Percentiles rank a stretch among this genome's conserved stretches.
Conservation (phyloP, 2,329 filamentous ascomycete species). For the Cadophora gregata region DNA sequence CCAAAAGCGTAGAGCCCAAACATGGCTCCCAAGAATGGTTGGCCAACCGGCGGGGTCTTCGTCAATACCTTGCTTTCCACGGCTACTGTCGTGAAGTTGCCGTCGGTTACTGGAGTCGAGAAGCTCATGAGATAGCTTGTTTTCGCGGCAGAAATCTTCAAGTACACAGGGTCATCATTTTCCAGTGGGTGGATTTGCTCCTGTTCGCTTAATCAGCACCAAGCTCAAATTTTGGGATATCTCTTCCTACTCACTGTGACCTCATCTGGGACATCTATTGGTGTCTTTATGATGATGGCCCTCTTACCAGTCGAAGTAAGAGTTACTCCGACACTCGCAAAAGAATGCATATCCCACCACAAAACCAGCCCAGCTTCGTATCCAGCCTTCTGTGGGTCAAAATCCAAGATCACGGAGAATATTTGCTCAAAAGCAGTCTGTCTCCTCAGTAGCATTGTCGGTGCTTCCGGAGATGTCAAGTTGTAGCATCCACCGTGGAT, state of each 20-base stretch:
- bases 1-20: conserved; percentile 34
- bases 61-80: conserved; percentile 27
- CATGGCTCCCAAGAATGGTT: conserved; percentile 31
- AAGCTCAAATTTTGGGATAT: neutral
- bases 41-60: conserved; percentile 29
- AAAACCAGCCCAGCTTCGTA: conserved; percentile 60
- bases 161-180: neutral
- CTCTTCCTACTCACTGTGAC: neutral
- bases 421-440: conserved; percentile 52
- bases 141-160: neutral
- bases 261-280: neutral
- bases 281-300: neutral
- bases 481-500: conserved; percentile 59
- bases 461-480: conserved; percentile 55
- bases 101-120: neutral
- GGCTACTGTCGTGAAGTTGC: neutral
- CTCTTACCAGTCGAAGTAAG: neutral
- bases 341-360: conserved; percentile 59
- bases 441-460: conserved; percentile 60
- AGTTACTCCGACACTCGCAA: conserved; percentile 50
- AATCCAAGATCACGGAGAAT: conserved; percentile 53
- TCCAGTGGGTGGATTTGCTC: neutral
- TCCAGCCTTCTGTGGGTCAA: conserved; percentile 49
- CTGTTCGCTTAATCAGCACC: neutral
- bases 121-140: neutral